These are phyloP conservation scores for Vanderwaltozyma yarrowii DNA, from an alignment of 805 yeast species.

Conservation along the genomic window DNA sequence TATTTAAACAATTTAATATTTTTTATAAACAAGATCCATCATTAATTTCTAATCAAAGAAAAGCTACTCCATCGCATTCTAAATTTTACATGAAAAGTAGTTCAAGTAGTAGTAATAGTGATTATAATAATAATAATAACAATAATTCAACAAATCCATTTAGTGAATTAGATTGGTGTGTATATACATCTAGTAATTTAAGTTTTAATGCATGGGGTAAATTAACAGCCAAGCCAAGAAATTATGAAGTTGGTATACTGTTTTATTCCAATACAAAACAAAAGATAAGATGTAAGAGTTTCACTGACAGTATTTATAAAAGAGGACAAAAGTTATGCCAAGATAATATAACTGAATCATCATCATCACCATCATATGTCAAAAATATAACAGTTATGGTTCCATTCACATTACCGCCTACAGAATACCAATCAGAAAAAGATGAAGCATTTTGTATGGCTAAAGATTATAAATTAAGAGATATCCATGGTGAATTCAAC, in stretches of 20 bases:
- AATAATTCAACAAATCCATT: slow-evolving; percentile 4
- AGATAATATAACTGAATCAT: background rate
- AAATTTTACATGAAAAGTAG: slow-evolving; percentile 51
- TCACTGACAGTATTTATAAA: slow-evolving; percentile 13
- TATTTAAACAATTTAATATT: slow-evolving; percentile 10
- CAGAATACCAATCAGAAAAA: slow-evolving; percentile 7
- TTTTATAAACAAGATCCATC: slow-evolving; percentile 18
- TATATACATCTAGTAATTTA: slow-evolving; percentile 65
- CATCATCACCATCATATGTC: no score
- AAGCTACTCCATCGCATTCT: slow-evolving; percentile 45
- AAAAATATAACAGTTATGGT: slow-evolving; percentile 8
- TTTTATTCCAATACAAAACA: slow-evolving; percentile 22
- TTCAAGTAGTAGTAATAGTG: no score
- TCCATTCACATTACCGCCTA: slow-evolving; percentile 18
- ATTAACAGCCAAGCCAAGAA: slow-evolving; percentile 24
- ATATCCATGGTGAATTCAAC: slow-evolving; percentile 7
- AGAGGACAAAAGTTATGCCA: background rate
- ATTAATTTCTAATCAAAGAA: background rate
- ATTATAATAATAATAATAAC: no score
- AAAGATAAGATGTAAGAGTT: slow-evolving; percentile 13
- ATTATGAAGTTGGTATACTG: slow-evolving; percentile 51
- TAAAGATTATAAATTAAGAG: slow-evolving; percentile 9
- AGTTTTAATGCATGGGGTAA: slow-evolving; percentile 79
- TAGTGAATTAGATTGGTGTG: slow-evolving; percentile 46
- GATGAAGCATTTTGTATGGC: slow-evolving; percentile 16